phyloP scores from a whole-genome alignment of 2,329 filamentous ascomycete species.

The Beauveria scarabaeidicola region DNA sequence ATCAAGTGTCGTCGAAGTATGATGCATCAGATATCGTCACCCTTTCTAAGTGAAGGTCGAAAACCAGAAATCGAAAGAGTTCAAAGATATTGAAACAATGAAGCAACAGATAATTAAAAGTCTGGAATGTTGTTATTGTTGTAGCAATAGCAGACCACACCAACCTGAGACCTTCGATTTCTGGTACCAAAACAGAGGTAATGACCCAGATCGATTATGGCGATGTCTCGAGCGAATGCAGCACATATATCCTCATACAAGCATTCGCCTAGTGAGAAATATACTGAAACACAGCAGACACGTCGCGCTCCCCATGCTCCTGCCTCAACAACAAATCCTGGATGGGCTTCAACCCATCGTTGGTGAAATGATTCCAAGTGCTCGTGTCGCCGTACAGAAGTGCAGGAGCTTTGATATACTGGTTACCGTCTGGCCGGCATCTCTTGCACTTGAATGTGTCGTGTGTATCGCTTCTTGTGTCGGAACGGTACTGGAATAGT shows the following conservation, averaged over 20 bases:
- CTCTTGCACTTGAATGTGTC: conserved; percentile 98
- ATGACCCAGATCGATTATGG: too few species aligned
- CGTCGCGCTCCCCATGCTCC: conserved; percentile 67
- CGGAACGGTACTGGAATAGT: conserved; percentile 82
- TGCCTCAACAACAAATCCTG: conserved; percentile 87
- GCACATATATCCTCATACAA: background rate
- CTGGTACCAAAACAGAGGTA: too few species aligned
- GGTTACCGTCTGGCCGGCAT: conserved; percentile 78
- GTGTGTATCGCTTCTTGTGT: conserved; percentile 87
- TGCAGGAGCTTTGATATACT: conserved; percentile 82
- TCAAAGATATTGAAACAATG: too few species aligned
- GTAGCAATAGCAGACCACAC: background rate
- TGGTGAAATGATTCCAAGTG: conserved; percentile 98
- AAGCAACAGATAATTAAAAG: too few species aligned
- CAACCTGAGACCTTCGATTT: background rate
- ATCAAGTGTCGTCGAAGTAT: too few species aligned
- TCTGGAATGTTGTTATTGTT: background rate
- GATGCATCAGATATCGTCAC: too few species aligned
- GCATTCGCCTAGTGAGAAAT: conserved; percentile 62
- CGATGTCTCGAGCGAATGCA: background rate
- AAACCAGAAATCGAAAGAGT: too few species aligned
- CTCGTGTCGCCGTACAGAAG: conserved; percentile 97
- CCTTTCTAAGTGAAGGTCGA: too few species aligned
- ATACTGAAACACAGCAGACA: conserved; percentile 96
- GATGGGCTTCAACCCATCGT: conserved; percentile 68